These are phyloP conservation scores for Aspergillus sp. DNA, from an alignment of 2,329 filamentous ascomycete species.

Conservation along the genomic window DNA sequence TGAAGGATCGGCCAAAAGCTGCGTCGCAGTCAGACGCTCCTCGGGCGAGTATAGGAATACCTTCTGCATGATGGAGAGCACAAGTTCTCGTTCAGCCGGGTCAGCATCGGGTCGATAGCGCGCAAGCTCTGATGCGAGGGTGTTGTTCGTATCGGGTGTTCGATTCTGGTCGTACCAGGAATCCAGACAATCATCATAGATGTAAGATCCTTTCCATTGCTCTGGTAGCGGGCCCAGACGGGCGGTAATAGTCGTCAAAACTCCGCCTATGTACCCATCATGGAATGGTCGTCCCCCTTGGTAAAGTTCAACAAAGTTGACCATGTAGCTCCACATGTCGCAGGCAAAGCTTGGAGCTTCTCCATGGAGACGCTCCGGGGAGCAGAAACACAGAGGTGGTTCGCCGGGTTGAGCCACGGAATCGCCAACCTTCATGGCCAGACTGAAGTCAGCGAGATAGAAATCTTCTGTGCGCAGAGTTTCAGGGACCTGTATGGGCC, in stretches of 20 bases:
- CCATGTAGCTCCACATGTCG: conserved; percentile 37
- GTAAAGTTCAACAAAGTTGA: conserved; percentile 28
- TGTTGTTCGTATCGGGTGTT: conserved; percentile 6
- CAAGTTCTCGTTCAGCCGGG: conserved; percentile 17
- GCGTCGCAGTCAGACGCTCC: too few relatives aligned
- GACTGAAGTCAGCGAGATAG: conserved; percentile 33
- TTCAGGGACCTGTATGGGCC: conserved; percentile 21
- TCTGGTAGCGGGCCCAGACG: conserved; percentile 30
- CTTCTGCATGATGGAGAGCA: too few relatives aligned
- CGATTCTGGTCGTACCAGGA: conserved; percentile 31
- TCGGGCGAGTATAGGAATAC: too few relatives aligned
- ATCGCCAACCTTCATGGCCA: conserved; percentile 26
- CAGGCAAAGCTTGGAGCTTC: conserved; percentile 27
- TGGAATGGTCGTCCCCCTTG: conserved; percentile 22
- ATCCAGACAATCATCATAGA: conserved; percentile 17
- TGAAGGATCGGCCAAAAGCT: too few relatives aligned
- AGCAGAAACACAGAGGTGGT: conserved; percentile 22
- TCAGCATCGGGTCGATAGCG: conserved; percentile 22
- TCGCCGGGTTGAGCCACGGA: background rate
- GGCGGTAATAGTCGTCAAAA: conserved; percentile 23
- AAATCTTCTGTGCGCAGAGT: conserved; percentile 27
- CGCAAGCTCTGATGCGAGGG: conserved; percentile 19
- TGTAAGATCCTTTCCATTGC: conserved; percentile 27
- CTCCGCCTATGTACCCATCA: conserved; percentile 16
- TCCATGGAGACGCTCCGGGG: conserved; percentile 30